phyloP scores from a whole-genome alignment of 1,284 basidiomycete species.

The Vanrija sp. region DNA sequence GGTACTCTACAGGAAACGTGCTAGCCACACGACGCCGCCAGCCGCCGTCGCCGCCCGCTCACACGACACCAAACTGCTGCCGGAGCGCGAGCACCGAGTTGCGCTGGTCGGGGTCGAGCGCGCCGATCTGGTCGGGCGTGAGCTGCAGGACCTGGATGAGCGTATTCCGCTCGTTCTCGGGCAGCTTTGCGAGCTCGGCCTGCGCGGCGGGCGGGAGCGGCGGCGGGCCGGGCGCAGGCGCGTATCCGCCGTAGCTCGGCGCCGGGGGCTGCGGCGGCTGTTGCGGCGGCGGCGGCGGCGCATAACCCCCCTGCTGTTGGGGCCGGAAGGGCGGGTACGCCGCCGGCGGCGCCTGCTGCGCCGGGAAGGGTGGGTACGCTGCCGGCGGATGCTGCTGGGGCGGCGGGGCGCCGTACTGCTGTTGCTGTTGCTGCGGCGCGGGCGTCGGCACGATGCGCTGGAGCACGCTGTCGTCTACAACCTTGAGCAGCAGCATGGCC shows the following conservation, averaged over 20 bases:
- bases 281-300: conserved; percentile 28
- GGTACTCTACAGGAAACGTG: too few relatives aligned
- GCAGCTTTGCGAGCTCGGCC: conserved; percentile 38
- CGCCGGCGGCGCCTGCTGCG: conserved; percentile 10
- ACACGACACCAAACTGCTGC: too few relatives aligned
- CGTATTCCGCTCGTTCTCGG: conserved; percentile 57
- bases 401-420: neutral
- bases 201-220: conserved; percentile 38
- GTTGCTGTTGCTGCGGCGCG: conserved; percentile 30
- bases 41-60: too few relatives aligned
- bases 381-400: conserved; percentile 10
- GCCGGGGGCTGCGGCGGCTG: conserved; percentile 29
- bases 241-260: conserved; percentile 25
- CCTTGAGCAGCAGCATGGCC: conserved; percentile 87
- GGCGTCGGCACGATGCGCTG: conserved; percentile 41
- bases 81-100: conserved; percentile 58
- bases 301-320: conserved; percentile 12
- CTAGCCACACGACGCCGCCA: too few relatives aligned
- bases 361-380: conserved; percentile 36
- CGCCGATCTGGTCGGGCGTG: conserved; percentile 81
- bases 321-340: conserved; percentile 39
- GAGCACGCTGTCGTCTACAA: conserved; percentile 76
- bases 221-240: conserved; percentile 15
- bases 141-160: conserved; percentile 80
- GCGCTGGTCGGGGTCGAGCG: conserved; percentile 74